These are phyloP conservation scores for Tillandsia fasciculata DNA, from an alignment of 176 grass and related monocot genomes.

Conservation along the genomic window DNA sequence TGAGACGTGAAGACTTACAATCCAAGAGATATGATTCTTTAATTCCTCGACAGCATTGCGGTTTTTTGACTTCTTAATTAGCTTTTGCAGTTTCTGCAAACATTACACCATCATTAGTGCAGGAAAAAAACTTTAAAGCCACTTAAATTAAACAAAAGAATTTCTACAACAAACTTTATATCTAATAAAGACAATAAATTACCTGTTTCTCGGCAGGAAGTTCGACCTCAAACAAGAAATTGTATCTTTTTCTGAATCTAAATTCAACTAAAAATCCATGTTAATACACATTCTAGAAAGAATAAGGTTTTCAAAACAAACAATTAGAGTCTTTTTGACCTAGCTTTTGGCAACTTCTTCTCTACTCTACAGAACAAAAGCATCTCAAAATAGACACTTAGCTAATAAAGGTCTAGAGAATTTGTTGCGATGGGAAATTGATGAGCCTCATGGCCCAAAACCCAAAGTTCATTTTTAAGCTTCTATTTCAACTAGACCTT, in stretches of 20 bases:
- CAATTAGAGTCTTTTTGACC: neutral
- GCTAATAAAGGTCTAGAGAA: no score
- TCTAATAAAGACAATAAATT: constrained; percentile 13
- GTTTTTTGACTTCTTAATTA: constrained; percentile 79
- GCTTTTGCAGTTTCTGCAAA: constrained; percentile 67
- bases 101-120: constrained; percentile 3
- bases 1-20: constrained; percentile 42
- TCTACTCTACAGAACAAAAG: no score
- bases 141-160: constrained; percentile 7
- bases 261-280: constrained; percentile 11
- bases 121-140: neutral
- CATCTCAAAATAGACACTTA: no score
- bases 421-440: no score
- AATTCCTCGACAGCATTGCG: constrained; percentile 58
- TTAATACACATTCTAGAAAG: neutral
- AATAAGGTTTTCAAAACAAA: constrained; percentile 2
- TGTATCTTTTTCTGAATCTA: constrained; percentile 89
- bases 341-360: no score
- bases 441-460: no score
- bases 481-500: no score
- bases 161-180: neutral
- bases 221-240: constrained; percentile 73
- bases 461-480: no score
- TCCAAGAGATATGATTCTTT: constrained; percentile 65
- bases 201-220: constrained; percentile 80